Percentiles rank a stretch among this genome's conserved stretches.
These are phyloP conservation scores for Plenodomus lindquistii DNA, from an alignment of 2,329 filamentous ascomycete genomes.

Conservation along the genomic window DNA sequence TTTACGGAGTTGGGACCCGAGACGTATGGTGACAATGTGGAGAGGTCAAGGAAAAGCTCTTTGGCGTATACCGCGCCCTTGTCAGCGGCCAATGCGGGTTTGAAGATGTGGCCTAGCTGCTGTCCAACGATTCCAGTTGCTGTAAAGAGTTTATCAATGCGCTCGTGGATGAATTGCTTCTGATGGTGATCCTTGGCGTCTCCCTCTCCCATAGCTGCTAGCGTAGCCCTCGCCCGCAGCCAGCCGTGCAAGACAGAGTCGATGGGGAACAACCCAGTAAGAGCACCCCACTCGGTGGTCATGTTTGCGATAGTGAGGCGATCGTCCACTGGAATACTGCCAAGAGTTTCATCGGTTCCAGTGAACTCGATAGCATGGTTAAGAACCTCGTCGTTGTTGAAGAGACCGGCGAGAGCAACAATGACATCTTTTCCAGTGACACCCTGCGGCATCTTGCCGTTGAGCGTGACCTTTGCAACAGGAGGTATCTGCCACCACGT, in stretches of 20 bases:
- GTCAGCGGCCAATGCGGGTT: conserved; percentile 70
- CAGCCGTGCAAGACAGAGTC: conserved; percentile 72
- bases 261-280: conserved; percentile 78
- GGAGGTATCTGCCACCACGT: conserved; percentile 93
- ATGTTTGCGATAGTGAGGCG: conserved; percentile 78
- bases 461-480: conserved; percentile 77
- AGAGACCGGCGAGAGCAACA: conserved; percentile 81
- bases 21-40: conserved; percentile 80
- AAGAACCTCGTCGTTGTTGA: conserved; percentile 84
- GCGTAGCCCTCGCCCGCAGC: conserved; percentile 76
- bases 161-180: conserved; percentile 70
- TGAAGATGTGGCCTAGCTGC: conserved; percentile 43
- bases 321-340: conserved; percentile 71
- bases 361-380: conserved; percentile 91
- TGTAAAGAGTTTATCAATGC: conserved; percentile 70
- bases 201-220: conserved; percentile 62
- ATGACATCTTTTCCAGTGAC: conserved; percentile 96
- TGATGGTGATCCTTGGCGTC: conserved; percentile 54
- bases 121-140: conserved; percentile 44
- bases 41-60: conserved; percentile 77
- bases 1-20: conserved; percentile 92
- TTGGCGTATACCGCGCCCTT: conserved; percentile 82
- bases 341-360: conserved; percentile 76
- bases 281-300: conserved; percentile 79
- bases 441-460: conserved; percentile 72